Evolutionary conservation across 1,284 basidiomycete species (phyloP), one percentile per base, ranked within the genome.

Genomic region (Pascua guehoae): DNA sequence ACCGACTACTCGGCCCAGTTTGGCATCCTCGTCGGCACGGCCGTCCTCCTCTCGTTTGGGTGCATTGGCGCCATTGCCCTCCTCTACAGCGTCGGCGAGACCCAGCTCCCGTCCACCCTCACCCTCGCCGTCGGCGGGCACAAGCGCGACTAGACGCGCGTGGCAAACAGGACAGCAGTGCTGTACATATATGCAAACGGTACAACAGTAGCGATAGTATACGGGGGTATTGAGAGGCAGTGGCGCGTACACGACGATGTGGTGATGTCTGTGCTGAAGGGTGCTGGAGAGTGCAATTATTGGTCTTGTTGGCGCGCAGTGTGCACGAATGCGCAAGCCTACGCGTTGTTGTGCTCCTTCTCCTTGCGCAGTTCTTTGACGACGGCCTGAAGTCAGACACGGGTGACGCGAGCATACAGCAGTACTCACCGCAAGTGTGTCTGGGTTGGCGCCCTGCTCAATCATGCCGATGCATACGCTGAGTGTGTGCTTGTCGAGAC

Each of bases 401-500:
- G 11, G n/a, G n/a, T n/a, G n/a, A n/a, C n/a, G n/a, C n/a, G n/a
- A n/a, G n/a, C n/a, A n/a, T n/a, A n/a, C n/a, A n/a, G n/a, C n/a
- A n/a, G 5, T 8, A 58, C 71, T 57, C 50, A 75, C 74, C 17
- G 74, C 74, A 1, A 76, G 62, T 4, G 72, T 71, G 57, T 76
- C 74, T 2, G 74, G 74, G 58, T 74, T 75, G 18, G 74, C 69
- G 39, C 74, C 74, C 10, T 65, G 65, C 60, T 76, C 74, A 17
- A 76, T 73, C 74, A 76, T 75, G 8, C 71, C 69, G 12, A 75
- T 68, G 57, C 74, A 76, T 43, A 74, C 69, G 5, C 67, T 69
- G 12, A 76, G 60, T 9, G 71, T 69, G 51, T 74, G 72, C 57
- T 75, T 76, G 41, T 76, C 73, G 15, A 76, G 66, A 1, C 74